Conservation (phyloP, 768 basidiomycete genomes). For the Leccinum broughii region DNA sequence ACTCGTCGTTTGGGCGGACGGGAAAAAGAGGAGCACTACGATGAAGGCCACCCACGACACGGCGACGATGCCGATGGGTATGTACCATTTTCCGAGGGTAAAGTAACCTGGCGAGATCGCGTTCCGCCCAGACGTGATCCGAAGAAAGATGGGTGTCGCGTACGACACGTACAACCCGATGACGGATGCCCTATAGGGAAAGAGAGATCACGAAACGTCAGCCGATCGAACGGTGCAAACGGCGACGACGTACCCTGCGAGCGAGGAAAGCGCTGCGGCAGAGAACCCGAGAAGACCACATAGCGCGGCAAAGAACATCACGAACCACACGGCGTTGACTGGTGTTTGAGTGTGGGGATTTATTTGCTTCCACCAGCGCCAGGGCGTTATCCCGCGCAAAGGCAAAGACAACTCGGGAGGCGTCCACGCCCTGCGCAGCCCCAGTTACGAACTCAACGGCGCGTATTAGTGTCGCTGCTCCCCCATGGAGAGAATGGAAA, state of each 20-base stretch:
- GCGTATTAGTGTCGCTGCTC: neutral
- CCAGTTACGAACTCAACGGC: constrained; percentile 61
- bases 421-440: constrained; percentile 73
- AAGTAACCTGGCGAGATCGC: constrained; percentile 62
- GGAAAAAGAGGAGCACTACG: constrained; percentile 58
- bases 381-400: constrained; percentile 75
- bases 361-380: constrained; percentile 62
- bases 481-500: no score
- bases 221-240: neutral
- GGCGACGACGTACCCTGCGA: constrained; percentile 54
- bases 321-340: constrained; percentile 76
- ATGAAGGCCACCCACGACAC: constrained; percentile 70
- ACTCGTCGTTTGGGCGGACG: constrained; percentile 40
- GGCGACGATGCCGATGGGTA: constrained; percentile 59
- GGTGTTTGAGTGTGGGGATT: constrained; percentile 63
- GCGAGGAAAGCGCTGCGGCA: constrained; percentile 57
- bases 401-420: constrained; percentile 73
- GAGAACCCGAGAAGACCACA: constrained; percentile 71
- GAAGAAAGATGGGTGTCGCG: constrained; percentile 64
- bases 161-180: constrained; percentile 71
- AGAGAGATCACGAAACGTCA: neutral
- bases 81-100: constrained; percentile 57
- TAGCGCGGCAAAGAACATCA: constrained; percentile 54
- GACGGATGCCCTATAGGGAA: constrained; percentile 55
- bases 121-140: constrained; percentile 66